Evolutionary conservation across 176 grass and related monocot genomes (phyloP), one percentile per base, ranked within the genome.

Genomic region (Musa itinerans): DNA sequence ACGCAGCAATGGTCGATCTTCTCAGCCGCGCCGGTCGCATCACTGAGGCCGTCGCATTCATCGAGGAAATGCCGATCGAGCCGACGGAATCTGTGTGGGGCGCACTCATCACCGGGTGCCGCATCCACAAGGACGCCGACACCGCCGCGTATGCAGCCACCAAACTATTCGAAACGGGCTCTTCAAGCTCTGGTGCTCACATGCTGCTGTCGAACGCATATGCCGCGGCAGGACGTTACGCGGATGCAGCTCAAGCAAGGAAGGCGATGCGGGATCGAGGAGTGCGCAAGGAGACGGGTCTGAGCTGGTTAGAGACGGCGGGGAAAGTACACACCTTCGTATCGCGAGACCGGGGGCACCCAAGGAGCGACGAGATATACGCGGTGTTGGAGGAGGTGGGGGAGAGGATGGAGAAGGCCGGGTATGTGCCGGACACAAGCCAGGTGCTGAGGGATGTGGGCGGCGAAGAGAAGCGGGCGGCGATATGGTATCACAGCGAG

Each of bases 211-310:
- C 88, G 69, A 87, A 83, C 53, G 86, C 90, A 2, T 93, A 98
- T 55, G 88, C 88, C 53, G 90, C 90, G 55, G 84, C 88, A 19
- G 94, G 94, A 69, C 83, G 78, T 80, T 82, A 98, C 59, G 65
- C 72, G 9, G 95, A 98, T 53, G 90, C 95, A 1, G 95, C 95
- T 73, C 83, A 83, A 59, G 86, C 76, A 29, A 81, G 95, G 73
- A 93, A 93, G 82, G 88, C 88, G 27, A 98, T 98, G 95, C 88
- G 95, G 23, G 95, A 98, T 74, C 85, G 83, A 8, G 95, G 95
- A 52, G 68, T 98, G 73, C 83, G 54, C 63, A 98, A 98, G 81
- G 95, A 98, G 63, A 89, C 86, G 12, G 90, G 94, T 22, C 84
- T 98, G 73, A 91, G 95, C 73, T 98, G 95, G 95, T 76, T 93